Evolutionary conservation across 2,329 filamentous ascomycete genomes (phyloP), one percentile per base, ranked within the genome.

Genomic region (Xylaria multiplex): DNA sequence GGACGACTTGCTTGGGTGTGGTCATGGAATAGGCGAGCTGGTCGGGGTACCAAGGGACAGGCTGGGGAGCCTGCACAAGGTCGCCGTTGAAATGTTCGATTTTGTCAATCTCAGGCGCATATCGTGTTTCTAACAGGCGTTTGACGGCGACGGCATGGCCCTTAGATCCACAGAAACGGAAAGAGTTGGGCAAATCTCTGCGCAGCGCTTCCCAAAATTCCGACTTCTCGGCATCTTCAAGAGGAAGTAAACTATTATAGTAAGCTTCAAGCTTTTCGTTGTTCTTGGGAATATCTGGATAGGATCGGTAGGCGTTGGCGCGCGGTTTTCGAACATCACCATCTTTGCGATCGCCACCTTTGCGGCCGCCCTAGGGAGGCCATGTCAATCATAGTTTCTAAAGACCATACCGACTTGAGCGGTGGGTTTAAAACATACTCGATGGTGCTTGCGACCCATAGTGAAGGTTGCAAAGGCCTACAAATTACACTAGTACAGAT

Each of bases 11-110:
- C 85, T 98, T 99, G 69, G 96, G 93, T 6, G 95, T 98, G 52
- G 94, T 97, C 93, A 98, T 98, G 80, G 90, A 93, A 91, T 96
- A 99, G 56, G 96, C 96, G 67, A 99, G 89, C 76, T 93, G 88
- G 77, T 98, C 93, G 48, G 96, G 96, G 78, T 97, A 99, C 93
- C 95, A 98, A 37, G 89, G 83, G 63, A 99, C 91, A 0, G 92
- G 87, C 76, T 88, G 85, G 9, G 96, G 96, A 13, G 96, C 89
- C 68, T 94, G 89, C 71, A 98, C 94, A 14, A 86, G 85, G 73
- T 90, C 85, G 75, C 92, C 95, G 79, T 99, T 93, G 76, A 90
- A 88, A 79, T 92, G 88, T 76, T 92, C 87, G 77, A 97, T 96
- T 65, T 90, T 89, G 58, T 89, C 90, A 72, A 99, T 97, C 74